Percentiles rank a stretch among this genome's conserved stretches.
Conservation (phyloP, 176 grass and related monocot genomes). For the Poa pratensis region DNA sequence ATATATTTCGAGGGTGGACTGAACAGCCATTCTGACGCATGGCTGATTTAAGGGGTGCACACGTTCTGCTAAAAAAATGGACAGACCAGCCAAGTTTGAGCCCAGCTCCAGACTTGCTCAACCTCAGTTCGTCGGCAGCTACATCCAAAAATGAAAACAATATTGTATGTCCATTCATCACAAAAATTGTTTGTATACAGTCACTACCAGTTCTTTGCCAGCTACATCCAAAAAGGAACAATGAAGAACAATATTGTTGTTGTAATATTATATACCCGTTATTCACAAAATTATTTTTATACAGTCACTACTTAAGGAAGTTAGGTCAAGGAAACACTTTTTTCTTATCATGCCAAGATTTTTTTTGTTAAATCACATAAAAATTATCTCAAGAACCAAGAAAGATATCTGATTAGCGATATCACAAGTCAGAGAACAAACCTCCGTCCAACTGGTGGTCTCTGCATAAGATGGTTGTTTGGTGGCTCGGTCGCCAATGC, state of each 20-base stretch:
- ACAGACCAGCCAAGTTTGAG: not conserved
- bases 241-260: not conserved
- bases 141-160: not conserved
- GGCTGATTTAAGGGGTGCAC: not conserved
- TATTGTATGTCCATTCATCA: not conserved
- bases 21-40: not conserved
- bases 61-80: not conserved
- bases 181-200: not conserved
- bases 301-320: not conserved
- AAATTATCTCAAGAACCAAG: not conserved
- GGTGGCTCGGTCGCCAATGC: constrained; percentile 94
- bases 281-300: not conserved
- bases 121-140: not conserved
- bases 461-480: constrained; percentile 82
- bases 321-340: not conserved
- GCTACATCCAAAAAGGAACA: not conserved
- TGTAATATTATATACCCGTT: not conserved
- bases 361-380: not conserved
- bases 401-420: constrained; percentile 19
- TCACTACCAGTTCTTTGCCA: not conserved
- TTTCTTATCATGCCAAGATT: not conserved
- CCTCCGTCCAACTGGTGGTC: constrained; percentile 76
- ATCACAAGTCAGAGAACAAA: constrained; percentile 44
- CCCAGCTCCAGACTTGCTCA: not conserved
- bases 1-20: not conserved